These are phyloP conservation scores for Setaria viridis DNA, from an alignment of 202 grass and related monocot species.

Conservation along the genomic window DNA sequence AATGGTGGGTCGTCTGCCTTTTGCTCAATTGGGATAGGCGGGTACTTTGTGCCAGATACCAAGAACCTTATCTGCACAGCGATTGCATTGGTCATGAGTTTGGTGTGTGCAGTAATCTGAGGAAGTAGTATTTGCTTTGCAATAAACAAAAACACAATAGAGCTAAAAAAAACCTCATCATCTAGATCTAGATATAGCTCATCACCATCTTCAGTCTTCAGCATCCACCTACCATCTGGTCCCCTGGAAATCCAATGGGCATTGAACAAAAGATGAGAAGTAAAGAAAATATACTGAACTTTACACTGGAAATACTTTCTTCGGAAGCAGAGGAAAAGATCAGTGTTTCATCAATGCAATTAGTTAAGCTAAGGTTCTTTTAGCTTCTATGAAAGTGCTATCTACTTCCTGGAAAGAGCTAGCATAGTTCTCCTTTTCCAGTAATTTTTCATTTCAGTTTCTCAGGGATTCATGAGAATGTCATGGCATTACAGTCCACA, in stretches of 20 bases:
- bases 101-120: not conserved
- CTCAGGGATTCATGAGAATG: not conserved
- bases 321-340: constrained; percentile 2
- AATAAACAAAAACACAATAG: constrained; percentile 29
- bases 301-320: constrained; percentile 8
- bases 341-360: constrained; percentile 8
- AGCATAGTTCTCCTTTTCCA: not conserved
- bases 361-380: not conserved
- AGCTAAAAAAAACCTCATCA: constrained; percentile 72
- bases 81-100: constrained; percentile 37
- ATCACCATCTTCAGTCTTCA: constrained; percentile 52
- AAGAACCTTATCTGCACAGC: constrained; percentile 77
- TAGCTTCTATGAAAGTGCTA: not conserved
- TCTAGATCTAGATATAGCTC: constrained; percentile 78
- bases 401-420: not conserved
- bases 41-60: constrained; percentile 84
- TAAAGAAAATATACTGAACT: constrained; percentile 28
- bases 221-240: constrained; percentile 79
- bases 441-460: constrained; percentile 7
- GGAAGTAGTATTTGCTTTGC: not conserved
- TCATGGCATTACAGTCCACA: constrained; percentile 26
- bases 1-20: constrained; percentile 77
- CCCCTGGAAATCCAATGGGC: constrained; percentile 47
- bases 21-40: constrained; percentile 81
- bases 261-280: constrained; percentile 35